Conservation (phyloP, 2,329 filamentous ascomycete genomes). For the Metarhizium brunneum region DNA sequence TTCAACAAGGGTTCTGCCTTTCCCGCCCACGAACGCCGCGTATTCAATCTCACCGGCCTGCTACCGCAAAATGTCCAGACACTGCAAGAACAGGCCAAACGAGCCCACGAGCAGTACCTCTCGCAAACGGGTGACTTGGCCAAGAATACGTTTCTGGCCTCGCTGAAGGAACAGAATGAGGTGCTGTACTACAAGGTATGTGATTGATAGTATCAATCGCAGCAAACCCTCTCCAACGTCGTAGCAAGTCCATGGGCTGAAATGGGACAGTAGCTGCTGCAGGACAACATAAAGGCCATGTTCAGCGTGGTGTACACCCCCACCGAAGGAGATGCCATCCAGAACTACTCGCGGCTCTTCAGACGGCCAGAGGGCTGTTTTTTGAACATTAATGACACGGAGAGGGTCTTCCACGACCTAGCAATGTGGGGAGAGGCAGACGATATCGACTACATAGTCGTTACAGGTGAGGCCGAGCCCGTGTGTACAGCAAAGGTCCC, state of each 20-base stretch:
- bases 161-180: constrained; percentile 76
- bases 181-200: constrained; percentile 68
- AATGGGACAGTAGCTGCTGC: constrained; percentile 46
- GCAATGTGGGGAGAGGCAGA: constrained; percentile 59
- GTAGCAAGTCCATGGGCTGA: background rate
- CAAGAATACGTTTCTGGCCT: constrained; percentile 84
- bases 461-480: constrained; percentile 51
- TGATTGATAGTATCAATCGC: background rate
- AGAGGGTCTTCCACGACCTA: constrained; percentile 56
- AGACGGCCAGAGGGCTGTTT: constrained; percentile 73
- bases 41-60: constrained; percentile 64
- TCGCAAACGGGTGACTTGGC: constrained; percentile 54
- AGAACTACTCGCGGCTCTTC: constrained; percentile 73
- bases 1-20: constrained; percentile 82
- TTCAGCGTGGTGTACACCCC: constrained; percentile 87
- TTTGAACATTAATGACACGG: constrained; percentile 60
- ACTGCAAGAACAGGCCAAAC: constrained; percentile 64
- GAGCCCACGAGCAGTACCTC: constrained; percentile 74
- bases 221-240: too few relatives aligned
- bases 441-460: constrained; percentile 82
- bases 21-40: constrained; percentile 54
- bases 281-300: constrained; percentile 77
- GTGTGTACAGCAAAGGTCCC: background rate
- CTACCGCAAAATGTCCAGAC: constrained; percentile 65
- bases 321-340: constrained; percentile 81